Percentiles rank a stretch among this genome's conserved stretches.
Conservation (phyloP, 495 filamentous ascomycete species). For the Evansstolkia leycettana region DNA sequence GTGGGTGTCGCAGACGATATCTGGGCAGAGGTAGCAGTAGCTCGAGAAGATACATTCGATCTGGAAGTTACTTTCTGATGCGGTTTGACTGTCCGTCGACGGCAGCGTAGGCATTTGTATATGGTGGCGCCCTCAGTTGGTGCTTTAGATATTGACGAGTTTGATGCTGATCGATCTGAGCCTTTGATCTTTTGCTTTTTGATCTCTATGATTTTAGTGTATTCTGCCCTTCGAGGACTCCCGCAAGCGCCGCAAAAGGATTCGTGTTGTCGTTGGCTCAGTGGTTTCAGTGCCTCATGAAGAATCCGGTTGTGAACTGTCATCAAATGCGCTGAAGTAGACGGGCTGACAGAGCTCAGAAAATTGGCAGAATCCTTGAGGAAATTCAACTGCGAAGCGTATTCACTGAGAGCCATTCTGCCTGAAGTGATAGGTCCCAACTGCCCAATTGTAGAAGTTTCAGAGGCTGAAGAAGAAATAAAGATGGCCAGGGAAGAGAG, state of each 20-base stretch:
- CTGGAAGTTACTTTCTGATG: constrained; percentile 5
- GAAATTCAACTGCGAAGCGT: constrained; percentile 25
- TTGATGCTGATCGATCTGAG: background rate
- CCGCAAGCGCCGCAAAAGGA: constrained; percentile 41
- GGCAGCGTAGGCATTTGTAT: constrained; percentile 29
- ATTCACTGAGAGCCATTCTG: constrained; percentile 22
- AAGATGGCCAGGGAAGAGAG: no score
- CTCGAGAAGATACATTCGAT: constrained; percentile 2
- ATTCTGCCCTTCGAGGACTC: constrained; percentile 29
- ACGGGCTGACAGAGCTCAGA: constrained; percentile 28
- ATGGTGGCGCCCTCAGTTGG: constrained; percentile 16
- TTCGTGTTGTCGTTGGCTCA: constrained; percentile 27
- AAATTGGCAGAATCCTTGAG: constrained; percentile 32
- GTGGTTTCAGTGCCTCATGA: constrained; percentile 24
- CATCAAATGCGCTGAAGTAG: constrained; percentile 37
- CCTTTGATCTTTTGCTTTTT: constrained; percentile 12
- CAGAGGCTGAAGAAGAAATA: no score
- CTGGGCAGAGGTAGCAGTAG: constrained; percentile 1
- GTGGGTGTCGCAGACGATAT: constrained; percentile 5
- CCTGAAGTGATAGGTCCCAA: background rate
- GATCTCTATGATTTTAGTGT: constrained; percentile 21
- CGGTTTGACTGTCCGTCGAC: constrained; percentile 19
- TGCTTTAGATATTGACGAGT: constrained; percentile 5
- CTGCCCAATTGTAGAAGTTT: no score
- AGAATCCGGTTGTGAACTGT: constrained; percentile 27